A percentile compares a stretch with the other conserved stretches of the same genome.
These are phyloP conservation scores for Sugiyamaella lignohabitans DNA, from an alignment of 805 yeast genomes.

Conservation along the genomic window DNA sequence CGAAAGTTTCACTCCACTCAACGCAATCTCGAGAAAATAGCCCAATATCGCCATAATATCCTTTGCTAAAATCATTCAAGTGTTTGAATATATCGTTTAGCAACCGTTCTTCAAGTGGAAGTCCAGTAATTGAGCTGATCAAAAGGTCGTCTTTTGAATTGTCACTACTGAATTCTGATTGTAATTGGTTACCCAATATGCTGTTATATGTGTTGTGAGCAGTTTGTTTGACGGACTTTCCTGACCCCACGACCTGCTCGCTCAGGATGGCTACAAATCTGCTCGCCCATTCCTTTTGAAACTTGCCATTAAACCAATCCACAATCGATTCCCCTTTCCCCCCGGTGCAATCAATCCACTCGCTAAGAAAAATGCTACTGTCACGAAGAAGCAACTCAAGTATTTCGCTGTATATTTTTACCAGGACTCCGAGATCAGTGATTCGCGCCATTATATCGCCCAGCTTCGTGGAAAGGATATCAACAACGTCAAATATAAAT, in stretches of 20 bases:
- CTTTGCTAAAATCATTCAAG: slow-evolving; percentile 6
- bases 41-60: slow-evolving; percentile 3
- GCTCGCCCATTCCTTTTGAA: slow-evolving; percentile 4
- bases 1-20: background rate
- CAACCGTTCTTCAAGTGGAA: background rate
- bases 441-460: slow-evolving; percentile 4
- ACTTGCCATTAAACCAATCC: slow-evolving; percentile 4
- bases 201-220: background rate
- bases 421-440: slow-evolving; percentile 7
- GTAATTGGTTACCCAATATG: too few species aligned
- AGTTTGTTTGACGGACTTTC: background rate
- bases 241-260: background rate
- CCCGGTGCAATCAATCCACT: slow-evolving; percentile 5
- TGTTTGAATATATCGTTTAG: slow-evolving; percentile 3
- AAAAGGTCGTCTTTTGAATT: too few species aligned
- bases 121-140: background rate
- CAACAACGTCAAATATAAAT: slow-evolving; percentile 7
- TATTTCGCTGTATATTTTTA: slow-evolving; percentile 6
- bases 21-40: background rate
- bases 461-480: slow-evolving; percentile 4
- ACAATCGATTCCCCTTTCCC: background rate
- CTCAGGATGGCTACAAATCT: background rate
- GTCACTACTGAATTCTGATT: too few species aligned
- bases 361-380: background rate
- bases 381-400: background rate